Conservation (phyloP, 140 eudicot genomes). For the Ambrosia hybrid region DNA sequence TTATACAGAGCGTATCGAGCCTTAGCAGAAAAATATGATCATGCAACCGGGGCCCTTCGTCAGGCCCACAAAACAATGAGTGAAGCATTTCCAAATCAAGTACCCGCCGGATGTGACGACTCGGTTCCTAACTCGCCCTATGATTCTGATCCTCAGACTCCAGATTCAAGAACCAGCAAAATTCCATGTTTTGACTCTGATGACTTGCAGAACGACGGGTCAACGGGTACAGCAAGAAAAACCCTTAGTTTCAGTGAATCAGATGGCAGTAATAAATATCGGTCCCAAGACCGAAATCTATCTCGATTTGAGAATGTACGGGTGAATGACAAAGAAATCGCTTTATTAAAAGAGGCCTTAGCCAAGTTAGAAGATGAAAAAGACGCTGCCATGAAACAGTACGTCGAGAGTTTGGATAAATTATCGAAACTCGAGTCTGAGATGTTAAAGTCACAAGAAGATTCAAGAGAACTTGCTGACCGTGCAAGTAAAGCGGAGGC, state of each 20-base stretch:
- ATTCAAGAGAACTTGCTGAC: slow-evolving; percentile 44
- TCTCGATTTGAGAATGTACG: slow-evolving; percentile 32
- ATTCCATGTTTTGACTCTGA: slow-evolving; percentile 31
- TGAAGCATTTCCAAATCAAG: slow-evolving; percentile 85
- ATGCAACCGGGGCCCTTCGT: slow-evolving; percentile 93
- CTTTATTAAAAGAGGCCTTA: slow-evolving; percentile 52
- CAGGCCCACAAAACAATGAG: slow-evolving; percentile 90
- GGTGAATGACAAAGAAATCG: slow-evolving; percentile 50
- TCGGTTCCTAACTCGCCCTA: slow-evolving; percentile 41
- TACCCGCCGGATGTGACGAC: slow-evolving; percentile 59
- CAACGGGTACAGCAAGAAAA: slow-evolving; percentile 51
- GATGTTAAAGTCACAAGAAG: slow-evolving; percentile 52
- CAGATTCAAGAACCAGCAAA: slow-evolving; percentile 45
- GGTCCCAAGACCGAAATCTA: slow-evolving; percentile 16
- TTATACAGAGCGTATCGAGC: slow-evolving; percentile 94
- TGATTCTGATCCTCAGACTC: slow-evolving; percentile 63
- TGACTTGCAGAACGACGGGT: slow-evolving; percentile 42
- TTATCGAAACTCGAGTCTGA: slow-evolving; percentile 61
- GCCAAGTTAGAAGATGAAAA: slow-evolving; percentile 70
- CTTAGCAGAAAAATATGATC: slow-evolving; percentile 95
- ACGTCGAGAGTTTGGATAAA: slow-evolving; percentile 62
- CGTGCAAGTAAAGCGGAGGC: slow-evolving; percentile 71
- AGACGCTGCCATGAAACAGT: slow-evolving; percentile 57
- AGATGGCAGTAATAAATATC: slow-evolving; percentile 26
- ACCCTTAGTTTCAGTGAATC: slow-evolving; percentile 56